These are phyloP conservation scores for Salmacisia buchloeana DNA, from an alignment of 1,284 basidiomycete species.

Conservation along the genomic window DNA sequence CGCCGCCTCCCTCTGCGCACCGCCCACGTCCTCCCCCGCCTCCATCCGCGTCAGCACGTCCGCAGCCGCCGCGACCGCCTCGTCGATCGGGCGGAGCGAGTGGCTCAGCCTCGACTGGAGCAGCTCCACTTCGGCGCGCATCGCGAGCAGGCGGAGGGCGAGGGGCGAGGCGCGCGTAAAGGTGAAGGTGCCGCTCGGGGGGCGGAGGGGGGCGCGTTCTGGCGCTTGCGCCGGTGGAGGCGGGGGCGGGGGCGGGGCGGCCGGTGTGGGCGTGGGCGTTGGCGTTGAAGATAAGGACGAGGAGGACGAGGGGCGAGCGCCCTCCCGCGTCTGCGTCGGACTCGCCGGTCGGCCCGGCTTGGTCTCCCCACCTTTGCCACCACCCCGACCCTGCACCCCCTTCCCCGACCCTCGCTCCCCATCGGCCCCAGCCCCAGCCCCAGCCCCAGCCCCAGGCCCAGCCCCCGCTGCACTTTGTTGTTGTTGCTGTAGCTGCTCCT, in stretches of 20 bases:
- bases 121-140: constrained; percentile 6
- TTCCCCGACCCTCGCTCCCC: background rate
- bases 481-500: background rate
- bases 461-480: too few relatives aligned
- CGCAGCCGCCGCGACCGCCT: constrained; percentile 6
- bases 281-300: too few relatives aligned
- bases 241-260: background rate
- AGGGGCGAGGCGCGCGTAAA: background rate
- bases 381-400: too few relatives aligned
- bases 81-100: constrained; percentile 3
- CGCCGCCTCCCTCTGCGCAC: background rate
- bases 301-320: too few relatives aligned
- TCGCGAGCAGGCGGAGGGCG: background rate
- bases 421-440: background rate
- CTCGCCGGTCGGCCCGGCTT: background rate
- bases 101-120: background rate
- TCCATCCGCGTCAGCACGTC: constrained; percentile 2
- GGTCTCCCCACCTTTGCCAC: background rate
- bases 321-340: background rate
- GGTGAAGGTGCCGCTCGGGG: background rate
- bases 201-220: background rate
- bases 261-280: too few relatives aligned
- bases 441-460: background rate
- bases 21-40: background rate
- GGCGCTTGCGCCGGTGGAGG: background rate